Percentiles rank a stretch among this genome's conserved stretches.
Evolutionary conservation across 2,329 filamentous ascomycete genomes (phyloP).

Genomic region (Alternaria conjuncta): DNA sequence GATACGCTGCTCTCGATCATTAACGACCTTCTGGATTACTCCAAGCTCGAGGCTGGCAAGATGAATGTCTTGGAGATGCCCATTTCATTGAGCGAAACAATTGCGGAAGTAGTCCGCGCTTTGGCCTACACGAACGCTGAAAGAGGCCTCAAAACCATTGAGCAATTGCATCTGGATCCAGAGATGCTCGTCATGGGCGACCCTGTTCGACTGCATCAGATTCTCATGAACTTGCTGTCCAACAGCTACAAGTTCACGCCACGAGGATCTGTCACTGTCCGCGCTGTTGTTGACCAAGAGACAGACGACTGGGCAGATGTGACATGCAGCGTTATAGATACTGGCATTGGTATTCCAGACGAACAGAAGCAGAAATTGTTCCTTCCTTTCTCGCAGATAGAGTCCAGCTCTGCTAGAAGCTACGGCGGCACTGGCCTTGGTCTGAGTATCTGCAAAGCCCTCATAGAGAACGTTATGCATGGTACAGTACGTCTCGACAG

Average conservation of each 20-base stretch:
- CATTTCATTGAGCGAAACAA: slow-evolving; percentile 62
- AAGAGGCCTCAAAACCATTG: slow-evolving; percentile 64
- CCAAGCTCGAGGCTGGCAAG: slow-evolving; percentile 60
- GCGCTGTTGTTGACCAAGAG: slow-evolving; percentile 74
- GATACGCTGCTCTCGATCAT: slow-evolving; percentile 61
- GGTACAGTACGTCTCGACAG: slow-evolving; percentile 85
- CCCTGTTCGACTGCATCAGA: slow-evolving; percentile 59
- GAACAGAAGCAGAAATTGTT: slow-evolving; percentile 86
- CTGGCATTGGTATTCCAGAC: slow-evolving; percentile 86
- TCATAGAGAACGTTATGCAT: slow-evolving; percentile 91
- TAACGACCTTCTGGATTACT: slow-evolving; percentile 61
- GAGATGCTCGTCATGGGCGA: slow-evolving; percentile 61
- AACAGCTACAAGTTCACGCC: slow-evolving; percentile 96
- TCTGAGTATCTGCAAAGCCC: slow-evolving; percentile 90
- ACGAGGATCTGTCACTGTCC: slow-evolving; percentile 82
- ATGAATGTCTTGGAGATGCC: slow-evolving; percentile 67
- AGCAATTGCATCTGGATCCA: slow-evolving; percentile 61
- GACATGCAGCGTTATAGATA: slow-evolving; percentile 86
- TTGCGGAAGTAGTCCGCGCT: slow-evolving; percentile 68
- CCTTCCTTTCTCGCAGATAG: slow-evolving; percentile 90
- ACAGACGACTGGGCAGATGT: slow-evolving; percentile 73
- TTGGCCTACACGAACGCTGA: slow-evolving; percentile 69
- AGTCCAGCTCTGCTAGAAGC: slow-evolving; percentile 86
- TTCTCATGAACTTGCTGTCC: slow-evolving; percentile 79
- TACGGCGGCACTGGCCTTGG: slow-evolving; percentile 92